Percentiles rank a stretch among this genome's conserved stretches.
phyloP scores from a whole-genome alignment of 2,329 filamentous ascomycete species.

The Colletotrichum theobromicola region DNA sequence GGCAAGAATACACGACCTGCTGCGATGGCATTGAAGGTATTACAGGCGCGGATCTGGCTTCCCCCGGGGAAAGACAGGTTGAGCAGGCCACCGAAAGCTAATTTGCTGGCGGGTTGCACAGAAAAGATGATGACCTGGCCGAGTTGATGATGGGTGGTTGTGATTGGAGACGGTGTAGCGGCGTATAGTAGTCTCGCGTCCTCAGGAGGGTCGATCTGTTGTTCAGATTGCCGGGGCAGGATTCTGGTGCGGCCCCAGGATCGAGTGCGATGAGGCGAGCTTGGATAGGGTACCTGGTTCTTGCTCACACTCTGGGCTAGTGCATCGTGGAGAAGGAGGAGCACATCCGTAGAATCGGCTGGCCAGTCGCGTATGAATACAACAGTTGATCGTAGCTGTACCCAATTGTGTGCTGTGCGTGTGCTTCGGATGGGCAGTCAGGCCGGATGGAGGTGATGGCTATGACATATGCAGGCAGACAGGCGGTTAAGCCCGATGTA shows the following conservation, averaged over 20 bases:
- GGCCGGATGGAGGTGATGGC: not conserved
- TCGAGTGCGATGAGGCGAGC: not conserved
- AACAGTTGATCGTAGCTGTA: not conserved
- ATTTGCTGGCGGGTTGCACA: constrained; percentile 1
- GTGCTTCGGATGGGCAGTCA: not conserved
- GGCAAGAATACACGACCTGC: constrained; percentile 14
- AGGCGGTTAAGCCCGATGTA: not conserved
- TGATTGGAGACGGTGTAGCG: not conserved
- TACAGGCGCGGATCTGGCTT: constrained; percentile 3
- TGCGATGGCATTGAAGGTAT: not conserved
- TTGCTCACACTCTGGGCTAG: not conserved
- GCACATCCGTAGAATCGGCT: not conserved
- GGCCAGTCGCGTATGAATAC: not conserved
- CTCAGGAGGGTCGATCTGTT: not conserved
- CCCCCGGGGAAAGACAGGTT: not conserved
- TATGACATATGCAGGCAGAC: constrained; percentile 9
- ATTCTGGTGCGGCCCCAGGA: not conserved
- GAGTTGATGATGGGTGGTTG: not conserved
- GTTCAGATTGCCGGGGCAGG: not conserved
- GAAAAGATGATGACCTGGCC: not conserved
- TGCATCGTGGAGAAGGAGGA: not conserved
- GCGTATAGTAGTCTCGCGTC: not conserved
- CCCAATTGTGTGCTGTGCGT: not conserved
- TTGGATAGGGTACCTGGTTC: not conserved
- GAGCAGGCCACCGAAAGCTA: not conserved